Evolutionary conservation across 2,329 filamentous ascomycete species (phyloP), one percentile per base, ranked within the genome.

Genomic region (Venturia oleaginea): DNA sequence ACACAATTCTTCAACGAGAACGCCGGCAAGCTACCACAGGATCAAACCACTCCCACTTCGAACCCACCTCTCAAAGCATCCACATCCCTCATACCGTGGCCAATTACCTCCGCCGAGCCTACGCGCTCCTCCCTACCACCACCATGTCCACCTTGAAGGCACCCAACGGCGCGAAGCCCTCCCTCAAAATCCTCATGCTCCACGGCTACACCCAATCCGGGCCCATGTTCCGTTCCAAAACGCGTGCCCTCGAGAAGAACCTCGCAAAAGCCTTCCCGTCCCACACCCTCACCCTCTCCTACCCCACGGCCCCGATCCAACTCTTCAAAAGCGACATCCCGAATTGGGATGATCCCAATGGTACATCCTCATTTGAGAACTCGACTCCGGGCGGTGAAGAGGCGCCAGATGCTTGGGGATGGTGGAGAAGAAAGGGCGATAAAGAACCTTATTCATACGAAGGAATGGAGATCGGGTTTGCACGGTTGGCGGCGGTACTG

Each of bases 201-300:
- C 80, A 82, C 70, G 89, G 93, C 76, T 97, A 87, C 83, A 96
- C 93, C 8, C 93, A 97, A 80, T 95, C 90, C 34, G 92, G 92
- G 4, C 76, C 87, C 4, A 80, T 92, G 67, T 97, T 97, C 83
- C 88, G 86, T 73, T 84, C 88, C 75, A 97, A 97, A 79, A 95
- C 91, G 57, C 90, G 91, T 74, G 91, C 91, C 13, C 81, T 97
- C 1, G 86, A 92, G 70, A 96, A 97, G 76, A 80, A 87, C 63
- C 83, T 97, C 65, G 76, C 80, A 66, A 96, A 96, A 72, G 78
- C 85, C 34, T 88, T 97, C 67, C 83, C 85, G 10, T 76, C 76
- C 1, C 79, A 77, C 30, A 72, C 73, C 37, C 71, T 79, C n/a
- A 70, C 77, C 22, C 70, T 80, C 73, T 63, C 82, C 80, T 68